Evolutionary conservation across 139 green algal genomes (phyloP).

Genomic region (Trebouxia sp.): DNA sequence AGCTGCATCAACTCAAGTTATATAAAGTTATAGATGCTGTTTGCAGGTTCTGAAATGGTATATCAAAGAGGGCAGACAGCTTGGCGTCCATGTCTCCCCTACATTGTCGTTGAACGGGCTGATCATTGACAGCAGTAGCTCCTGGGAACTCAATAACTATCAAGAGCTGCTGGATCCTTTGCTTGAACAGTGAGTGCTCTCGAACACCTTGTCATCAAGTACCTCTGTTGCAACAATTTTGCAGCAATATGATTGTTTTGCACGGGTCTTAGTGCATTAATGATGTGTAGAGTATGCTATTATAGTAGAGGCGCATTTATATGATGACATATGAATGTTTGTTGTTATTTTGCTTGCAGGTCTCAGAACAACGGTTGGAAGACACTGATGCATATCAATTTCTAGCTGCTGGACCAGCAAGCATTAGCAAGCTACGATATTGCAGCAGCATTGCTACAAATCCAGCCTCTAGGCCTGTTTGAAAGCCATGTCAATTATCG

Average conservation of each 20-base stretch:
- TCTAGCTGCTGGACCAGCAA: background rate
- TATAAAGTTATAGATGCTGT: background rate
- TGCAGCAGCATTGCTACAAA: background rate
- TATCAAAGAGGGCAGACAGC: slow-evolving; percentile 11
- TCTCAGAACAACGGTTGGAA: slow-evolving; percentile 4
- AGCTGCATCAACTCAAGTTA: too few species aligned
- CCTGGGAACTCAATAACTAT: slow-evolving; percentile 5
- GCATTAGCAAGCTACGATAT: background rate
- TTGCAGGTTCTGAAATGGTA: slow-evolving; percentile 27
- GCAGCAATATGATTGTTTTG: background rate
- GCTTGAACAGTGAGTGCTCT: background rate
- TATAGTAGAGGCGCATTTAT: too few species aligned
- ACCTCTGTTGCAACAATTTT: background rate
- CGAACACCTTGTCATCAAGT: too few species aligned
- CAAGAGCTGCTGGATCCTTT: slow-evolving; percentile 17
- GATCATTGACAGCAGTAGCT: slow-evolving; percentile 25
- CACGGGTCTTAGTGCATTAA: too few species aligned
- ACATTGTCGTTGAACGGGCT: slow-evolving; percentile 22
- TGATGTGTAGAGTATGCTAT: too few species aligned
- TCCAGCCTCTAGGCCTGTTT: background rate
- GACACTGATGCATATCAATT: slow-evolving; percentile 4
- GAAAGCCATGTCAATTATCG: background rate
- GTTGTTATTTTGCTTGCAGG: background rate
- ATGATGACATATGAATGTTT: background rate
- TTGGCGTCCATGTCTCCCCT: slow-evolving; percentile 28